Conservation (phyloP, 768 basidiomycete genomes). For the Tricholoma terreum region DNA sequence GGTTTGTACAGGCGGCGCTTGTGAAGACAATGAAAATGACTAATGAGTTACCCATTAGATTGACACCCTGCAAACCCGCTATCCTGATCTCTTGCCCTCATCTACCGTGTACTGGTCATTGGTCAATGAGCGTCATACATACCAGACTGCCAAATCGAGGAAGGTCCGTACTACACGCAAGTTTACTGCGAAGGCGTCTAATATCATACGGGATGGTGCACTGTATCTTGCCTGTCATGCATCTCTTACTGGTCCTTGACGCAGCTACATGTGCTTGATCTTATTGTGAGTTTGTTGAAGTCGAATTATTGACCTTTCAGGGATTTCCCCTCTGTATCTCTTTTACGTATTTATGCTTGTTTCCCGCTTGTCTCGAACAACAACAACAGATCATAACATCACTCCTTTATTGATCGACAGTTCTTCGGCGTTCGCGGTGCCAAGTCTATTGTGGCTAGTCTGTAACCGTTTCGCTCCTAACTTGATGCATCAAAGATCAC, state of each 20-base stretch:
- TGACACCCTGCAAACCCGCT: conserved; percentile 7
- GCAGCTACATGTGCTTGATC: not conserved
- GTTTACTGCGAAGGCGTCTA: conserved; percentile 5
- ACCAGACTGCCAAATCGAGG: not conserved
- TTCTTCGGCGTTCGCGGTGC: too few species aligned
- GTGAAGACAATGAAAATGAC: not conserved
- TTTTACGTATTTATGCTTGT: too few species aligned
- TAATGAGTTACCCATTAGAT: conserved; percentile 6
- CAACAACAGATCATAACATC: too few species aligned
- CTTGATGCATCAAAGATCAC: too few species aligned
- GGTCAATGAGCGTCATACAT: not conserved
- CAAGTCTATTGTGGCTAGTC: too few species aligned
- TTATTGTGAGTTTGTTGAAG: not conserved
- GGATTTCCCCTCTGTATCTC: too few species aligned
- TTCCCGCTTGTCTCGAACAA: too few species aligned
- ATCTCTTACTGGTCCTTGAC: not conserved
- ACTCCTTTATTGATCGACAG: too few species aligned
- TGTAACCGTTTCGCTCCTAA: too few species aligned
- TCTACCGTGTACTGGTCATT: not conserved
- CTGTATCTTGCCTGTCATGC: conserved; percentile 12
- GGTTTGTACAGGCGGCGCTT: conserved; percentile 3
- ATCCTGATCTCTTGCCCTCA: not conserved
- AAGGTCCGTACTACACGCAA: not conserved
- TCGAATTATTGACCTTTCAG: not conserved
- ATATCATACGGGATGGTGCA: conserved; percentile 10